A percentile compares a stretch with the other conserved stretches of the same genome.
phyloP scores from a whole-genome alignment of 2,329 filamentous ascomycete species.

The Arthrobotrys megalospora region DNA sequence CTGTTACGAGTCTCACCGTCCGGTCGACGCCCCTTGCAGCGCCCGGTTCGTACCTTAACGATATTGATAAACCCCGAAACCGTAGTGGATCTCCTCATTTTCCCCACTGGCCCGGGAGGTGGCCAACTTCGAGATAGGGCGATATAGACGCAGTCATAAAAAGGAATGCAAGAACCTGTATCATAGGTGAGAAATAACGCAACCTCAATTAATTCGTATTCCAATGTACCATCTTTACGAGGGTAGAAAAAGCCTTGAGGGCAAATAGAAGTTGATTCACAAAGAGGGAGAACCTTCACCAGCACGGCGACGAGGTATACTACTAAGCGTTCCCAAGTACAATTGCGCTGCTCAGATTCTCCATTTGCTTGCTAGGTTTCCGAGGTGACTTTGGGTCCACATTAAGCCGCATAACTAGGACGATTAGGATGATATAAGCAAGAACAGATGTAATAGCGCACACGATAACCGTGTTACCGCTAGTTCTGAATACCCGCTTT shows the following conservation, averaged over 20 bases:
- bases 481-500: slow-evolving; percentile 56
- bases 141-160: no score
- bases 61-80: no score
- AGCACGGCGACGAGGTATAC: not conserved
- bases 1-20: no score
- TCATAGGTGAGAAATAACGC: no score
- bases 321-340: slow-evolving; percentile 10
- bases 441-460: slow-evolving; percentile 46
- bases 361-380: slow-evolving; percentile 3
- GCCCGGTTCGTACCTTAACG: no score
- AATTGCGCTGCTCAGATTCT: slow-evolving; percentile 32
- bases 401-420: slow-evolving; percentile 33
- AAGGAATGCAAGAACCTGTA: no score
- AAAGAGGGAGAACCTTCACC: not conserved
- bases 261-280: not conserved
- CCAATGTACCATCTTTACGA: not conserved
- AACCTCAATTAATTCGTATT: no score
- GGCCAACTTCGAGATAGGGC: no score
- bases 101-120: no score
- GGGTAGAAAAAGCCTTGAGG: no score
- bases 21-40: no score
- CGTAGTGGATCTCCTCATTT: no score
- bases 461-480: slow-evolving; percentile 59
- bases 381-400: slow-evolving; percentile 35
- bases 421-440: slow-evolving; percentile 34